Percentiles rank a stretch among this genome's conserved stretches.
Conservation (phyloP, 176 grass and related monocot species). For the sorghum (Sorghum bicolor) region DNA sequence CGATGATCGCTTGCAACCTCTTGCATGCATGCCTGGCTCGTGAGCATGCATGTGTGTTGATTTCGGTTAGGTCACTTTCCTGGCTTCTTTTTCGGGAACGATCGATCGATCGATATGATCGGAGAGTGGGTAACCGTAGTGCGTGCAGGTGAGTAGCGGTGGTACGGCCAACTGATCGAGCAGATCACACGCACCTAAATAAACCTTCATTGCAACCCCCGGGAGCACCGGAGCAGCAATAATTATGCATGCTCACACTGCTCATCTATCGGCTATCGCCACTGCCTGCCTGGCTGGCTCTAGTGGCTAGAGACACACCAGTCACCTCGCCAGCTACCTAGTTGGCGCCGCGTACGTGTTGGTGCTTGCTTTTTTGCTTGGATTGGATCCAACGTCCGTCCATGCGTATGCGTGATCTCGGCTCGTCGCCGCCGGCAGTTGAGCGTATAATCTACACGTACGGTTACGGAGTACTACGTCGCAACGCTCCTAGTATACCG, state of each 20-base stretch:
- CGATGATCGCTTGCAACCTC: background rate
- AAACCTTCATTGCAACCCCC: background rate
- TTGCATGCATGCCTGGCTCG: constrained; percentile 17
- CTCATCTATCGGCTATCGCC: too few relatives aligned
- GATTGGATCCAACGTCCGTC: background rate
- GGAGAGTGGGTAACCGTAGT: background rate
- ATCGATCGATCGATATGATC: background rate
- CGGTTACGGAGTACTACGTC: background rate
- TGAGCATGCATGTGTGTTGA: constrained; percentile 5
- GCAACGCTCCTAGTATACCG: background rate
- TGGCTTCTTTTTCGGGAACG: background rate
- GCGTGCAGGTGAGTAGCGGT: background rate
- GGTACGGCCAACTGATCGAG: background rate
- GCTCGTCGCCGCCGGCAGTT: background rate
- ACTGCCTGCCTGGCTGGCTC: too few relatives aligned
- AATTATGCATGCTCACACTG: background rate
- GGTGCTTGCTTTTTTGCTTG: background rate
- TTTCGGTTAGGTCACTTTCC: constrained; percentile 19
- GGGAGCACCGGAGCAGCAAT: background rate
- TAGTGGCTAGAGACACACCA: background rate
- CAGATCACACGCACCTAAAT: background rate
- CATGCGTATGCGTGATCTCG: background rate
- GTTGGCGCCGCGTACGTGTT: constrained; percentile 25
- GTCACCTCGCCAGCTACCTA: background rate
- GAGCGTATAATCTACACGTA: background rate